Percentiles rank a stretch among this genome's conserved stretches.
Evolutionary conservation across 2,329 filamentous ascomycete species (phyloP).

Genomic region (Fusarium sulawesiense): DNA sequence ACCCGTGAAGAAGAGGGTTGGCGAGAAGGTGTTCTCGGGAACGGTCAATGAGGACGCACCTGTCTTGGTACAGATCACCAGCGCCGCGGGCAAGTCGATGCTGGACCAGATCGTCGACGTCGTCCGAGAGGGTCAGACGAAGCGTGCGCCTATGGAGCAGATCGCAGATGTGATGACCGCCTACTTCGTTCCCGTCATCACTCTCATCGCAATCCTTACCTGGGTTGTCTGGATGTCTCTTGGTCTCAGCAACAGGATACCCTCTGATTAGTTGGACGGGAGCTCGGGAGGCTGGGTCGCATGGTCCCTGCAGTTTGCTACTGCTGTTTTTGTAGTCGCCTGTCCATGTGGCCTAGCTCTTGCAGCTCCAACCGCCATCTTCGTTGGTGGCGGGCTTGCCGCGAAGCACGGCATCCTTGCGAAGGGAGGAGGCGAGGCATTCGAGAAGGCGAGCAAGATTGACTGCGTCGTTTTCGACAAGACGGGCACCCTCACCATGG

Average conservation of each 20-base stretch:
- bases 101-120: not conserved
- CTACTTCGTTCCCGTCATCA: not conserved
- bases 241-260: too few relatives aligned
- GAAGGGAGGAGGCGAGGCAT: not conserved
- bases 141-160: not conserved
- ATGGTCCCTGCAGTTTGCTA: not conserved
- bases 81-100: not conserved
- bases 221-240: not conserved
- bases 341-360: not conserved
- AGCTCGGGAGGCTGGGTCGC: too few relatives aligned
- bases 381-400: not conserved
- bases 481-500: not conserved
- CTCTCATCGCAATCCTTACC: not conserved
- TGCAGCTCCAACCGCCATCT: not conserved
- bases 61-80: not conserved
- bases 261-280: too few relatives aligned
- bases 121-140: not conserved
- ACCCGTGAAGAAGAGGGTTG: not conserved
- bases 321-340: not conserved
- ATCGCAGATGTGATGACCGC: not conserved
- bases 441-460: not conserved
- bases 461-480: not conserved
- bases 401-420: not conserved
- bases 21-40: not conserved
- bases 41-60: not conserved